A percentile compares a stretch with the other conserved stretches of the same genome.
phyloP scores from a whole-genome alignment of 1,139 yeast genomes.

The Kodamaea sp. region DNA sequence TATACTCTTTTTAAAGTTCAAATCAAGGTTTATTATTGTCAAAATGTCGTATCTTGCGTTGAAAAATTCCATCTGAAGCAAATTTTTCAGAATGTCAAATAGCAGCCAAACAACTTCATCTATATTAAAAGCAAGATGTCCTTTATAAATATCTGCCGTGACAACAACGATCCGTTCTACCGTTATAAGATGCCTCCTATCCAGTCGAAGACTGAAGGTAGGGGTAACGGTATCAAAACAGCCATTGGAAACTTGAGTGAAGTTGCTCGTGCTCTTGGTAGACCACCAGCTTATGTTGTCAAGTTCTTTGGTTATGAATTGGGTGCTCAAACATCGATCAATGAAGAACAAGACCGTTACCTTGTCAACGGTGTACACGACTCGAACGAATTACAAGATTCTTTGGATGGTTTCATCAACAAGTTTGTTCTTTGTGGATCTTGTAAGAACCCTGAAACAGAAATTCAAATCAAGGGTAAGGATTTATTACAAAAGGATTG shows the following conservation, averaged over 20 bases:
- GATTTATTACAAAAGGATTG: constrained; percentile 85
- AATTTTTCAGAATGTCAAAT: not conserved
- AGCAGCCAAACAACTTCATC: not conserved
- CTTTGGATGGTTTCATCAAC: constrained; percentile 88
- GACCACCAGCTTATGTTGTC: constrained; percentile 89
- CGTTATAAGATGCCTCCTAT: constrained; percentile 99
- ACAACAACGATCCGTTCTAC: constrained; percentile 95
- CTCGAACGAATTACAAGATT: constrained; percentile 84
- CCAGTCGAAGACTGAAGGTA: constrained; percentile 96
- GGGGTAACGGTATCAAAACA: constrained; percentile 99
- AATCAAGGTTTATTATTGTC: too few species aligned
- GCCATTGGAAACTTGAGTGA: constrained; percentile 87
- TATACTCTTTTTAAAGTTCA: too few species aligned
- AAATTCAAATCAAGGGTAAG: constrained; percentile 74
- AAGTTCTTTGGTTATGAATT: constrained; percentile 95
- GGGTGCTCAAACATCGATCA: constrained; percentile 90
- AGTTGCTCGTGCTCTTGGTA: constrained; percentile 89
- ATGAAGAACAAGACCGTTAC: constrained; percentile 79
- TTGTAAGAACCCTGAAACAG: constrained; percentile 98
- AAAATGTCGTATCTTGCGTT: too few species aligned
- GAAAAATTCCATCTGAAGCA: too few species aligned
- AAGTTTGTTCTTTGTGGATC: constrained; percentile 91
- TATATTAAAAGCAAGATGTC: constrained; percentile 51
- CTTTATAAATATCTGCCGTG: constrained; percentile 90
- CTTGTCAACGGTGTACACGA: constrained; percentile 96